Percentiles rank a stretch among this genome's conserved stretches.
Evolutionary conservation across 169 alveolate species (phyloP).

Genomic region (Besnoitia besnoiti): DNA sequence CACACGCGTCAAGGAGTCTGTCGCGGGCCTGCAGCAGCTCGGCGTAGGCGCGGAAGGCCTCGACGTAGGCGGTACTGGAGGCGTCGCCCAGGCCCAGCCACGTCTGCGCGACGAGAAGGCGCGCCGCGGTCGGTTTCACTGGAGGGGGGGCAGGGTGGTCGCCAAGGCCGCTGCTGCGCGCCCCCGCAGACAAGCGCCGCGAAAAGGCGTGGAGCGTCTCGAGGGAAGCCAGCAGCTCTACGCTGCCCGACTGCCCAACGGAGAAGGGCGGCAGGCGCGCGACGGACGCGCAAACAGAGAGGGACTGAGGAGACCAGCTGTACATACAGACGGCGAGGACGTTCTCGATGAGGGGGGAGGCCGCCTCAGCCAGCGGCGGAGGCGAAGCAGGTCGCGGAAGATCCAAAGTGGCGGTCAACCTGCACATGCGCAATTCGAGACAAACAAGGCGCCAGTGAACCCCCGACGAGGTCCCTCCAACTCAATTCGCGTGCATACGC

Average conservation of each 20-base stretch:
- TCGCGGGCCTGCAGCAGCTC: neutral
- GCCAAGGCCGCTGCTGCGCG: neutral
- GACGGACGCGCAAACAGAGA: neutral
- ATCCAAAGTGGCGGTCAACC: neutral
- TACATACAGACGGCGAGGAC: neutral
- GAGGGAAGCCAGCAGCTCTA: neutral
- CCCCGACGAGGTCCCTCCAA: too few relatives aligned
- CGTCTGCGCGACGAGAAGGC: neutral
- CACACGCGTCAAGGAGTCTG: neutral
- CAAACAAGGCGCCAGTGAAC: too few relatives aligned
- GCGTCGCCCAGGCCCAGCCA: conserved; percentile 10
- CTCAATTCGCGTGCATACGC: too few relatives aligned
- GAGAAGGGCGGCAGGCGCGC: neutral
- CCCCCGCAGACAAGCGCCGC: neutral
- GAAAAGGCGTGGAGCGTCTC: conserved; percentile 1
- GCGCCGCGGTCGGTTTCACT: neutral
- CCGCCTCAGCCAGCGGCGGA: neutral
- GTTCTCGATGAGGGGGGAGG: neutral
- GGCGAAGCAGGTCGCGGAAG: neutral
- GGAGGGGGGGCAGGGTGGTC: neutral
- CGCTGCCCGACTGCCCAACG: neutral
- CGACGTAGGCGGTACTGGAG: neutral
- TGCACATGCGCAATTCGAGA: neutral
- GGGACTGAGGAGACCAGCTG: neutral
- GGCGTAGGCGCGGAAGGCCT: neutral